phyloP scores from a whole-genome alignment of 768 basidiomycete species.

The Lentinula edodes region DNA sequence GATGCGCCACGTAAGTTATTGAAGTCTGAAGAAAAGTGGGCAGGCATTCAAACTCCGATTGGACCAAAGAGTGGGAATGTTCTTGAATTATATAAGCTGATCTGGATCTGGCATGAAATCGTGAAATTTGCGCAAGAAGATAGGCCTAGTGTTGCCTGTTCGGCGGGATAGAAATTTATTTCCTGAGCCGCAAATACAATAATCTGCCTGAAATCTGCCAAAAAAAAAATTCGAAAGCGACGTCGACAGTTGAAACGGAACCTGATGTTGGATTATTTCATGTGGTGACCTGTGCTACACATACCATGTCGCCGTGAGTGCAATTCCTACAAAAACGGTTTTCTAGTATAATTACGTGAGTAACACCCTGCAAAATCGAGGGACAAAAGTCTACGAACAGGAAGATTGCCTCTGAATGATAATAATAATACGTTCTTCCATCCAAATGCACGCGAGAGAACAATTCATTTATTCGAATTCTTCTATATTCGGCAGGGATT shows the following conservation, averaged over 20 bases:
- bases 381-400: conserved; percentile 45
- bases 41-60: neutral
- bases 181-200: neutral
- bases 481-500: conserved; percentile 68
- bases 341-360: conserved; percentile 48
- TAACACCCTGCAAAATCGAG: conserved; percentile 49
- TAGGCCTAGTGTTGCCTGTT: neutral
- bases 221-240: neutral
- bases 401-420: conserved; percentile 49
- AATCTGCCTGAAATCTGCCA: neutral
- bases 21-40: neutral
- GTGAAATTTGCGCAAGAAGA: neutral
- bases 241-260: neutral
- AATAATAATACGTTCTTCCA: conserved; percentile 47
- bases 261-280: neutral
- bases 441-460: conserved; percentile 60
- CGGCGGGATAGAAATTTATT: neutral
- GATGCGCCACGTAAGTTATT: conserved; percentile 1
- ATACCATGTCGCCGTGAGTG: neutral
- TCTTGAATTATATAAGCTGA: neutral
- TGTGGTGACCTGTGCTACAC: neutral
- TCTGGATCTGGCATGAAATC: neutral
- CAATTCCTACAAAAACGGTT: neutral
- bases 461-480: conserved; percentile 49
- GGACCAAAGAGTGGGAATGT: neutral